Evolutionary conservation across 805 yeast genomes (phyloP).

Genomic region (Candida ponderosae): DNA sequence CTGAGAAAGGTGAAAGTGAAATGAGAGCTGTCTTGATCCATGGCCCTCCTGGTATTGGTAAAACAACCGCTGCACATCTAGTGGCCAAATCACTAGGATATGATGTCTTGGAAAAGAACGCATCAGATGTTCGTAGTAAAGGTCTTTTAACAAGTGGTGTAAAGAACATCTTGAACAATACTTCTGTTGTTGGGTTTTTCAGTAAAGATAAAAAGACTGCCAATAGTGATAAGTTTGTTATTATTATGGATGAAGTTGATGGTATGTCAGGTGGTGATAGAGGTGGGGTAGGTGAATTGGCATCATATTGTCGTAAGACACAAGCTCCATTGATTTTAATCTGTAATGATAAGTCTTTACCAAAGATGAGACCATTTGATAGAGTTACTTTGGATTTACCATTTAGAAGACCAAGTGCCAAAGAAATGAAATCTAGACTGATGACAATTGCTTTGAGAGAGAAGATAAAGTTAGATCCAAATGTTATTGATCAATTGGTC

Average conservation of each 20-base stretch:
- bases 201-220: constrained; percentile 23
- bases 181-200: constrained; percentile 78
- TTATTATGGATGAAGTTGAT: constrained; percentile 98
- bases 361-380: constrained; percentile 96
- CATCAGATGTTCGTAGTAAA: constrained; percentile 87
- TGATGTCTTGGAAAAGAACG: constrained; percentile 72
- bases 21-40: constrained; percentile 76
- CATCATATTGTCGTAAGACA: constrained; percentile 78
- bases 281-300: constrained; percentile 95
- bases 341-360: constrained; percentile 87
- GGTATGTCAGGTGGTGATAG: constrained; percentile 99
- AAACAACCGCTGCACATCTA: constrained; percentile 75
- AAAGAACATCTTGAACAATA: constrained; percentile 66
- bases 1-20: constrained; percentile 60
- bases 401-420: constrained; percentile 84
- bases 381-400: constrained; percentile 69
- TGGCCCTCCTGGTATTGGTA: constrained; percentile 86
- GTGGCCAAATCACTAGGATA: constrained; percentile 63
- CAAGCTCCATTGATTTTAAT: constrained; percentile 86
- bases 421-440: constrained; percentile 72
- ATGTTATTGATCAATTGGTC: constrained; percentile 75
- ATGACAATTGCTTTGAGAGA: constrained; percentile 89
- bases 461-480: constrained; percentile 69
- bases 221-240: constrained; percentile 56
- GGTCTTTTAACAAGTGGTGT: constrained; percentile 60